Base-by-base conservation (phyloP, 495 filamentous ascomycete genomes). In the Amphirosellinia nigrospora region DNA sequence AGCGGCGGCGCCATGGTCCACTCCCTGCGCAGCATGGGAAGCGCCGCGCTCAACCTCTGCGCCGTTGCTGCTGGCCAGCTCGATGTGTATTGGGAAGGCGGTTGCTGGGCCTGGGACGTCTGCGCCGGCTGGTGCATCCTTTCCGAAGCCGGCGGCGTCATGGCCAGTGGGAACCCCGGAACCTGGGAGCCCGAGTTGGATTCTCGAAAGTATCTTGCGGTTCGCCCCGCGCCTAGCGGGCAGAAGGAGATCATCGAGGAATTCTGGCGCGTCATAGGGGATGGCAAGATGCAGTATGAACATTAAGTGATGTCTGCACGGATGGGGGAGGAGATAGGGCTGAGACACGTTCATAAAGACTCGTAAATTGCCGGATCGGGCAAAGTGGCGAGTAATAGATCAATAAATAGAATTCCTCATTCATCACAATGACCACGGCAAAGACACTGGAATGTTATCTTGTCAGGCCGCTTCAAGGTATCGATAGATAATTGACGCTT, bases 51-150 rank as follows among this genome's bases (percentile, higher is more conserved):
- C 74, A 97, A 97, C 74, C 75, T 96, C 19, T 96, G 92, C 67
- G 86, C 84, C n/a, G 90, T 94, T 50, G 94, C 94, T 19, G 85
- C 87, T 1, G 95, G 94, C 1, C 87, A 88, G 72, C 71, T 96
- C 38, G 94, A 98, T 81, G 64, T 89, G 38, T 97, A 96, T 73
- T 98, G 95, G 94, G 94, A 98, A 75, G 93, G 92, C 16, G 94
- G 95, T 9, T 95, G 92, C 78, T 97, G 93, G 91, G 93, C 92
- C 34, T 97, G 94, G 94, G 94, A 98, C 82, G 93, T 97, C 15
- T 92, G 90, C 72, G 94, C 95, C 9, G 95, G 89, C 0, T 97
- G 94, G 95, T 90, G 94, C 38, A 92, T 98, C 72, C 81, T 98
- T 21, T 83, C 82, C 26, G 95, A 98, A 80, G 92, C 94, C 0